Evolutionary conservation across 805 yeast species (phyloP).

Genomic region (Candida germanica): DNA sequence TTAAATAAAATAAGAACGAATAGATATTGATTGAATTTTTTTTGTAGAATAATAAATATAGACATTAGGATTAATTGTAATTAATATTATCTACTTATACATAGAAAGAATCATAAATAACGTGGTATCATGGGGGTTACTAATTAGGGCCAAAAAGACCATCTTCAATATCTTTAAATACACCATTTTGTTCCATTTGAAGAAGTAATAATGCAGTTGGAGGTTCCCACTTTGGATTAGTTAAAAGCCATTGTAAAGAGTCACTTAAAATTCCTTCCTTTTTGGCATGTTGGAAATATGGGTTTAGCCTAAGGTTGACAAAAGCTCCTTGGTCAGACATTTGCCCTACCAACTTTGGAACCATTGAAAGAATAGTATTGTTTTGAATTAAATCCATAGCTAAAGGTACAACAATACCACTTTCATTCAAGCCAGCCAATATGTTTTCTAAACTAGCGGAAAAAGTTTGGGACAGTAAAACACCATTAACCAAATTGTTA

Average conservation of each 20-base stretch:
- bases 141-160: constrained; percentile 27
- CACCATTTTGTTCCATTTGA: constrained; percentile 29
- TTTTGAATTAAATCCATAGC: constrained; percentile 22
- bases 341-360: constrained; percentile 17
- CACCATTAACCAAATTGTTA: constrained; percentile 26
- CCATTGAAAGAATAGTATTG: constrained; percentile 20
- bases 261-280: constrained; percentile 20
- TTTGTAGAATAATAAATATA: constrained; percentile 4
- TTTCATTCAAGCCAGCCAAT: constrained; percentile 27
- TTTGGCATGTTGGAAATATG: constrained; percentile 21
- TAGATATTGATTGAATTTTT: background rate
- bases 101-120: background rate
- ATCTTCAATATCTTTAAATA: constrained; percentile 24
- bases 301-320: constrained; percentile 26
- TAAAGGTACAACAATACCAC: constrained; percentile 28
- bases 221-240: constrained; percentile 30
- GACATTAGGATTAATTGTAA: background rate
- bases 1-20: too few relatives aligned
- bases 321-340: constrained; percentile 34
- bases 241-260: constrained; percentile 22
- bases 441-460: constrained; percentile 20
- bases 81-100: background rate
- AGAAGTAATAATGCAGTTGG: constrained; percentile 28
- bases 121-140: constrained; percentile 1
- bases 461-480: constrained; percentile 20